Evolutionary conservation across 75 land plant species (phyloP), one percentile per base, ranked within the genome.

Genomic region (Chamaecyparis obtusa): DNA sequence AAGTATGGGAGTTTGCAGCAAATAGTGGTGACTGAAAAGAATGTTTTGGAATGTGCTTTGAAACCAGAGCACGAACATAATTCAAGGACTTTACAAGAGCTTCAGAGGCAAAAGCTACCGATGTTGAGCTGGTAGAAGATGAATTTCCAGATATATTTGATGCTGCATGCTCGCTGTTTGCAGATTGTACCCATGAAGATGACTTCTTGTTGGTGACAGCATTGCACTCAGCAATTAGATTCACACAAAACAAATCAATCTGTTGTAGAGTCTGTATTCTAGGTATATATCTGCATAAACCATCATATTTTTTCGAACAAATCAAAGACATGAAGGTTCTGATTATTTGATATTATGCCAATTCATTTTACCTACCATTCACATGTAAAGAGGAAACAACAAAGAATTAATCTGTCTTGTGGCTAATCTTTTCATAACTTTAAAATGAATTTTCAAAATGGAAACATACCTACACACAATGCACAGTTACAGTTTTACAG

Each of bases 211-310:
- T 93, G 55, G 87, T 83, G 33, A 87, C 85, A 80, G 92, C 76
- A 87, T 93, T 93, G 92, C 97, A 95, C 81, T 98, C 98, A 72
- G 90, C 87, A 88, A 98, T 95, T 84, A 91, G 92, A 89, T 88
- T 91, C 67, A 91, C 87, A 90, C 99, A 98, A 90, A 98, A 98
- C n/a, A 91, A 88, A 91, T 98, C 99, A 87, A 98, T 96, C 78
- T 97, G 99, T 86, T 90, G 93, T 79, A 98, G 87, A 33, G 95
- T 98, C 86, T 95, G 89, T 79, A 87, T 93, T 80, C 88, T 90
- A 21, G 99, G 99, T 9, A 93, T 86, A 90, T 98, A 97, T 86
- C 99, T 98, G 94, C 84, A 88, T 81, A 30, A 44, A 36, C 39
- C 75, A 86, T 14, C 19, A 36, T 10, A 35, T 33, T 44, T 88